These are phyloP conservation scores for Magnolia changhungtana DNA, from an alignment of 164 flowering plant species.

Conservation along the genomic window DNA sequence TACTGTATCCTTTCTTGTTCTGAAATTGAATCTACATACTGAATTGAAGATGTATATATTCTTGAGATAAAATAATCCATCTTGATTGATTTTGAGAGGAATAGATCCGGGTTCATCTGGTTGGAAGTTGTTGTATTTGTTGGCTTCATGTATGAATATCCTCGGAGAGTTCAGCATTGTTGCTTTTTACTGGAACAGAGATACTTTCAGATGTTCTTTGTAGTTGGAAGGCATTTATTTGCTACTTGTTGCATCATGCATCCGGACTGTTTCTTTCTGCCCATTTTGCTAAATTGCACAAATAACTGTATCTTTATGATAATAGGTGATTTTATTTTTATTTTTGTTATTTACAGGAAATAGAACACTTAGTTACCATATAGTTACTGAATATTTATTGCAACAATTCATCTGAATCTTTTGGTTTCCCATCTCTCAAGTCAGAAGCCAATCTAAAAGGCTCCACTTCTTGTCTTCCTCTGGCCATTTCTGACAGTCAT, in stretches of 20 bases:
- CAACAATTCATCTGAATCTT: not conserved
- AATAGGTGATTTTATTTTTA: not conserved
- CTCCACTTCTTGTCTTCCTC: not conserved
- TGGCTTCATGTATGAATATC: not conserved
- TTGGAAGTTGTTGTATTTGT: not conserved
- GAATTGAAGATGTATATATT: not conserved
- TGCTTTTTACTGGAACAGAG: not conserved
- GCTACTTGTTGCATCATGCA: not conserved
- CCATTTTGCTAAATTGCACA: not conserved
- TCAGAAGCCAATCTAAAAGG: not conserved
- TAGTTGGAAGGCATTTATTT: not conserved
- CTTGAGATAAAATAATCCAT: not conserved
- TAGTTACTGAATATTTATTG: too few species aligned
- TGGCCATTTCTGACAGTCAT: not conserved
- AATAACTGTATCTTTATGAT: not conserved
- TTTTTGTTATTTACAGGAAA: too few species aligned
- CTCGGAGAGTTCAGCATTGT: not conserved
- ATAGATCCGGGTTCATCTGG: not conserved
- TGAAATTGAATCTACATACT: not conserved
- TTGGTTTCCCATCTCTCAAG: not conserved
- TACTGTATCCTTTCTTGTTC: not conserved
- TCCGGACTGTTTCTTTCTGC: not conserved
- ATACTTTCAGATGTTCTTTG: not conserved
- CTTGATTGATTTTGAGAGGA: not conserved
- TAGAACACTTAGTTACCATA: too few species aligned